Evolutionary conservation across 257 asterid species (phyloP), one percentile per base, ranked within the genome.

Genomic region (Catharanthus roseus): DNA sequence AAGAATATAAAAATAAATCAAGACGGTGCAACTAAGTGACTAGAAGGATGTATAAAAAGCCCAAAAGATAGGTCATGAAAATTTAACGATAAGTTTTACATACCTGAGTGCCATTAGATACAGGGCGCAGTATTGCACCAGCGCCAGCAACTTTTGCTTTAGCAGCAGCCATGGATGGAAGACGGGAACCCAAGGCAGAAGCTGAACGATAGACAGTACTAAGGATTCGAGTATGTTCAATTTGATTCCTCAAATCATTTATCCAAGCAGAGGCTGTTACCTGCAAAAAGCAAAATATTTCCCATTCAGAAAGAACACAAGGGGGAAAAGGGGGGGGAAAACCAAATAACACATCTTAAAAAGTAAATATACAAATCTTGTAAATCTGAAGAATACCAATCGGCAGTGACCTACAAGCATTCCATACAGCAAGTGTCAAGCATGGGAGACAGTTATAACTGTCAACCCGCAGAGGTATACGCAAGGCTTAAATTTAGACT

Each of bases 191-290:
- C 75, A 95, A 72, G 57, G 99, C 99, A 53, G 97, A 84, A 57
- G 99, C 99, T 56, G 99, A 95, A 62, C 97, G 97, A 82, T 89
- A 95, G 57, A 95, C 96, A 3, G 97, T 89, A 79, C 97, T 91
- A 49, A 95, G 95, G 73, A 95, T 88, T 85, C 95, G 84, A 62
- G 96, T 95, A 50, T 81, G 97, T 75, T 91, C 97, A 26, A 95
- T 91, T 81, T 89, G 99, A 77, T 87, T 85, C 76, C 99, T 81
- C 75, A 95, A 86, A 82, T 95, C 97, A 44, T 90, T 89, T 89
- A 91, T 69, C 99, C 99, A 95, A 68, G 99, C 97, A 62, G 99
- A 95, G 56, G 97, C 97, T 10, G 97, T 95, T 34, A 93, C 98
- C 98, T 93, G 81, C 77, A 76, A 61, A 64, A 49, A 39, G 72